Percentiles rank a stretch among this genome's conserved stretches.
Conservation (phyloP, 2,329 filamentous ascomycete species). For the Colletotrichum phormii region DNA sequence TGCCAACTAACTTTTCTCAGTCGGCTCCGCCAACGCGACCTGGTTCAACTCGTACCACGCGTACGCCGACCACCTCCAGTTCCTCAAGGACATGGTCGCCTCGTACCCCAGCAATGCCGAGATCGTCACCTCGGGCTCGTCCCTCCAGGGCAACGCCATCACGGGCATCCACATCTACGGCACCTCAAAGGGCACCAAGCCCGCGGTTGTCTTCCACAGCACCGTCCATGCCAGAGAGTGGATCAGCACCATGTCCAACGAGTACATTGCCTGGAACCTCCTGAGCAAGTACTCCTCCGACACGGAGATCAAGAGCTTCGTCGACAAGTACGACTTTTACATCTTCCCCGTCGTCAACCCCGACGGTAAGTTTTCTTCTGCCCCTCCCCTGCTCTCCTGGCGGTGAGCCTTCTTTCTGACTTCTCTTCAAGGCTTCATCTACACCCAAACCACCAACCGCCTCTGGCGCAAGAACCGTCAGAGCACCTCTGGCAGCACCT, state of each 20-base stretch:
- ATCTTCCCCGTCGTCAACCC: slow-evolving; percentile 67
- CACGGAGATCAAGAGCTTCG: slow-evolving; percentile 51
- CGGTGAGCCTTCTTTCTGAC: not conserved
- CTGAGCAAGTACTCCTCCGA: slow-evolving; percentile 50
- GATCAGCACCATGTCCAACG: slow-evolving; percentile 56
- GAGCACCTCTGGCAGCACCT: slow-evolving; percentile 46
- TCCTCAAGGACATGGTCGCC: slow-evolving; percentile 50
- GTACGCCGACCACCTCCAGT: slow-evolving; percentile 57
- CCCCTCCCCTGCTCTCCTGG: not conserved
- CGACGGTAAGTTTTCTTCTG: slow-evolving; percentile 50
- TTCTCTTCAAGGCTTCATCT: slow-evolving; percentile 57
- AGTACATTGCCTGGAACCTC: slow-evolving; percentile 58
- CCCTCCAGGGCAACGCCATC: slow-evolving; percentile 59
- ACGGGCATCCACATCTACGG: slow-evolving; percentile 65
- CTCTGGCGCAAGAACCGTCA: slow-evolving; percentile 66
- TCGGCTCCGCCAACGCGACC: slow-evolving; percentile 39
- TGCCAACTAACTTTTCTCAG: not conserved
- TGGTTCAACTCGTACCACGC: slow-evolving; percentile 61
- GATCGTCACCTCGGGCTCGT: slow-evolving; percentile 55
- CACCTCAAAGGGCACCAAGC: slow-evolving; percentile 50
- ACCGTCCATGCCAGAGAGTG: slow-evolving; percentile 65
- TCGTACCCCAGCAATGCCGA: slow-evolving; percentile 52
- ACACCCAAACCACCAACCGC: slow-evolving; percentile 61
- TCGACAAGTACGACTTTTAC: slow-evolving; percentile 71
- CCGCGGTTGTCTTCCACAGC: slow-evolving; percentile 59